phyloP scores from a whole-genome alignment of 192 early-diverging fungal species.

The Linnemannia zychae region DNA sequence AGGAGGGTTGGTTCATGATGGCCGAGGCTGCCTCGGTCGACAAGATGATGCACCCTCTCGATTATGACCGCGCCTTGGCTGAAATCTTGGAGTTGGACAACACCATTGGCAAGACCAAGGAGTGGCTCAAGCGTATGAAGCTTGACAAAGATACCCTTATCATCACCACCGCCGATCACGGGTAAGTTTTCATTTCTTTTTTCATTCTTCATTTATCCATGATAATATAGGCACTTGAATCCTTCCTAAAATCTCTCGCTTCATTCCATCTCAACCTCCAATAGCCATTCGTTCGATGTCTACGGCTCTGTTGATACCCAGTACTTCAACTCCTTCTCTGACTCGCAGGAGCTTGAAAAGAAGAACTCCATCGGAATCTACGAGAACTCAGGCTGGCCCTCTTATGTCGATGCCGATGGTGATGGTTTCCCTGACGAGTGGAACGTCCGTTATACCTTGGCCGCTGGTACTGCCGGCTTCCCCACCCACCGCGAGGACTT shows the following conservation, averaged over 20 bases:
- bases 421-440: constrained; percentile 61
- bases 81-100: constrained; percentile 71
- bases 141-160: constrained; percentile 62
- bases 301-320: constrained; percentile 67
- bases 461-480: constrained; percentile 44
- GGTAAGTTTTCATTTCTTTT: not conserved
- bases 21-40: constrained; percentile 70
- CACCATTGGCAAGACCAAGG: constrained; percentile 64
- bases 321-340: constrained; percentile 54
- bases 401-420: constrained; percentile 53
- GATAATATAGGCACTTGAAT: not conserved
- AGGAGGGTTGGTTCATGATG: constrained; percentile 72
- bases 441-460: constrained; percentile 42
- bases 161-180: constrained; percentile 71
- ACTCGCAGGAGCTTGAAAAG: constrained; percentile 41
- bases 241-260: not conserved
- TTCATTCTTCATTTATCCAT: not conserved
- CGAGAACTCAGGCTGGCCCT: constrained; percentile 54
- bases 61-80: constrained; percentile 70
- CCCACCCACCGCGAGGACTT: constrained; percentile 55
- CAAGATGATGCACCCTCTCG: constrained; percentile 67
- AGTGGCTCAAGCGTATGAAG: constrained; percentile 60
- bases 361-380: constrained; percentile 57
- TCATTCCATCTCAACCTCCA: not conserved
- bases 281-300: constrained; percentile 65